phyloP scores from a whole-genome alignment of 2,329 filamentous ascomycete species.

The Colletotrichum tamarilloi region DNA sequence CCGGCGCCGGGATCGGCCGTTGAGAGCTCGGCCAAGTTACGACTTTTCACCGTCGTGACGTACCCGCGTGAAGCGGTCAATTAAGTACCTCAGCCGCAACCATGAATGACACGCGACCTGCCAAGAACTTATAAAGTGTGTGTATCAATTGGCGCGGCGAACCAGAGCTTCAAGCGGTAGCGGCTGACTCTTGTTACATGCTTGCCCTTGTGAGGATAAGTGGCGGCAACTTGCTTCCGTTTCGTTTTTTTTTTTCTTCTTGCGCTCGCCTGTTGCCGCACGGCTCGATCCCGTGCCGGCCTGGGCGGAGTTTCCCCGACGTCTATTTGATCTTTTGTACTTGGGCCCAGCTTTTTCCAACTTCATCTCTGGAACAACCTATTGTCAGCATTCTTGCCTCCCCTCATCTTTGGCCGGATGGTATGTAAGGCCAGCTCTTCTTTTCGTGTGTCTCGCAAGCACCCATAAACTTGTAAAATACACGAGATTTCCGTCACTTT shows the following conservation, averaged over 20 bases:
- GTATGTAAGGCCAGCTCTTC: no score
- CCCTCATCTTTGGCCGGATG: neutral
- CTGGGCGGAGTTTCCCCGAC: neutral
- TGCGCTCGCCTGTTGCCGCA: neutral
- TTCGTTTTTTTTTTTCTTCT: neutral
- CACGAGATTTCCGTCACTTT: neutral
- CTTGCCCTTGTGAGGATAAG: neutral
- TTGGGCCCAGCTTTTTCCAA: neutral
- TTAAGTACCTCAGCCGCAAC: neutral
- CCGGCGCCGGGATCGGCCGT: conserved; percentile 31
- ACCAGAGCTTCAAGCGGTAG: neutral
- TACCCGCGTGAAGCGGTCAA: neutral
- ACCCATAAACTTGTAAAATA: neutral
- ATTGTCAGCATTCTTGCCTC: neutral
- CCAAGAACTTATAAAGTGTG: neutral
- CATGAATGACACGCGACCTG: neutral
- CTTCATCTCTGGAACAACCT: neutral
- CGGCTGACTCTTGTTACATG: neutral
- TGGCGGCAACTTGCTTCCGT: neutral
- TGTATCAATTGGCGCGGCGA: neutral
- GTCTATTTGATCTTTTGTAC: neutral
- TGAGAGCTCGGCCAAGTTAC: neutral
- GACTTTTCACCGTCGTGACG: neutral
- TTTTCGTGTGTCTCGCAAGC: neutral
- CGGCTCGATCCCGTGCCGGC: neutral